Percentiles rank a stretch among this genome's conserved stretches.
Conservation (phyloP, 345 rosid genomes). For the Pelargonium nanum region DNA sequence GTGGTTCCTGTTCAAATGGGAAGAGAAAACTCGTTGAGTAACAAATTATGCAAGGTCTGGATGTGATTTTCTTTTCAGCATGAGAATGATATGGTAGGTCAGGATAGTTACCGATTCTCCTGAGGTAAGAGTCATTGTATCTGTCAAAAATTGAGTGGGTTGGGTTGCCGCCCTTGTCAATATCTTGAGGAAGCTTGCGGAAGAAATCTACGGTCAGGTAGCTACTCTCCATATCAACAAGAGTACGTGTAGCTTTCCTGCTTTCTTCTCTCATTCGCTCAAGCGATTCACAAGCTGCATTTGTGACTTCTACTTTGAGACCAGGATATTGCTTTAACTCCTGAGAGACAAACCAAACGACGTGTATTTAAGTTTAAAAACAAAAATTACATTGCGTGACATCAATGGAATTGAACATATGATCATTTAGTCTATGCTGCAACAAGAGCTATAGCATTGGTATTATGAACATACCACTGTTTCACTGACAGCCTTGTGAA, state of each 20-base stretch:
- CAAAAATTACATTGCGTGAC: not conserved
- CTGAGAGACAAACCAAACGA: slow-evolving; percentile 33
- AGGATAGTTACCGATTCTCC: slow-evolving; percentile 70
- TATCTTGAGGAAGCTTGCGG: slow-evolving; percentile 97
- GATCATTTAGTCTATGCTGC: too few species aligned
- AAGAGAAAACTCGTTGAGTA: not conserved
- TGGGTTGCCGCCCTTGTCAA: slow-evolving; percentile 95
- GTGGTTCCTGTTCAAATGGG: slow-evolving; percentile 55
- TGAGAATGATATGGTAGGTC: not conserved
- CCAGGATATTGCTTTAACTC: slow-evolving; percentile 96
- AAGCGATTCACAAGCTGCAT: slow-evolving; percentile 87
- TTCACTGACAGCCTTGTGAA: slow-evolving; percentile 88
- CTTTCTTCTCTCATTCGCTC: slow-evolving; percentile 87
- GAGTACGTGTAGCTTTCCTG: slow-evolving; percentile 80
- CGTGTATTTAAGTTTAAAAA: not conserved
- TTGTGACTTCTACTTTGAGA: slow-evolving; percentile 76
- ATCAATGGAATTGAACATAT: not conserved
- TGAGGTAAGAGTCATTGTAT: slow-evolving; percentile 79
- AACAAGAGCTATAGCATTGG: too few species aligned
- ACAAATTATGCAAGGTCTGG: not conserved
- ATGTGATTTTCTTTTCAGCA: not conserved
- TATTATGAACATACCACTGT: slow-evolving; percentile 49
- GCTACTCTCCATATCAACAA: slow-evolving; percentile 92
- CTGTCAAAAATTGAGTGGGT: slow-evolving; percentile 92
- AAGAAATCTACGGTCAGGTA: slow-evolving; percentile 95